These are phyloP conservation scores for Boletus insuetus DNA, from an alignment of 768 basidiomycete species.

Conservation along the genomic window DNA sequence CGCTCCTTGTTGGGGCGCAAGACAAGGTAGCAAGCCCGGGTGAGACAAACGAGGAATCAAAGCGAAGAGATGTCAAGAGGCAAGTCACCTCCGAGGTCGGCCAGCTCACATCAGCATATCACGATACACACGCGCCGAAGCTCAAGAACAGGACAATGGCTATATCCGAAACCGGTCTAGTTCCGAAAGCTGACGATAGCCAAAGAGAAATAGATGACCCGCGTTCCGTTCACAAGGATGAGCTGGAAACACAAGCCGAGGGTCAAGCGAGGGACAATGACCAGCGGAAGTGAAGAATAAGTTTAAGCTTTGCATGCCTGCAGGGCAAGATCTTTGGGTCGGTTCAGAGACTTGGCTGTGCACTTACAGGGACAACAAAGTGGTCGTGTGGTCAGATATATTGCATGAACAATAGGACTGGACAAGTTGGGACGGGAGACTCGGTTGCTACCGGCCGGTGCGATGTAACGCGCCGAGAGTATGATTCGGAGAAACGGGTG, in stretches of 20 bases:
- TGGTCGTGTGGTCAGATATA: constrained; percentile 10
- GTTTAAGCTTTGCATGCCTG: constrained; percentile 16
- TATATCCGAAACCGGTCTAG: constrained; percentile 38
- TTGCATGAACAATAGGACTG: constrained; percentile 26
- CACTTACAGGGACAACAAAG: constrained; percentile 16
- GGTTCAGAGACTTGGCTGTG: background rate
- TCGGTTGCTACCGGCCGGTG: constrained; percentile 16
- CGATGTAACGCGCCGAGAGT: background rate
- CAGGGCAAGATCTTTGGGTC: constrained; percentile 1
- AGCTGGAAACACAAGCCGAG: constrained; percentile 3
- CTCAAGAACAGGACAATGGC: constrained; percentile 29
- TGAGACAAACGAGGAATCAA: constrained; percentile 22
- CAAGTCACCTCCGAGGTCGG: constrained; percentile 4
- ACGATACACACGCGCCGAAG: constrained; percentile 14
- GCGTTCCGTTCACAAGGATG: constrained; percentile 14
- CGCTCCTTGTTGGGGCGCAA: constrained; percentile 30
- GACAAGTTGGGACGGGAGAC: constrained; percentile 16
- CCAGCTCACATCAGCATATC: constrained; percentile 20
- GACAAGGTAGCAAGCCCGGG: constrained; percentile 34
- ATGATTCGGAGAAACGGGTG: background rate
- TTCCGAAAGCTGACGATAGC: constrained; percentile 21
- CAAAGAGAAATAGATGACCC: constrained; percentile 18
- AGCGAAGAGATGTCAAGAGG: constrained; percentile 17
- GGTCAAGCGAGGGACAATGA: constrained; percentile 6
- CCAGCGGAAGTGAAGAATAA: constrained; percentile 14